Conservation (phyloP, 768 basidiomycete genomes). For the Psilocybe cyanescens region DNA sequence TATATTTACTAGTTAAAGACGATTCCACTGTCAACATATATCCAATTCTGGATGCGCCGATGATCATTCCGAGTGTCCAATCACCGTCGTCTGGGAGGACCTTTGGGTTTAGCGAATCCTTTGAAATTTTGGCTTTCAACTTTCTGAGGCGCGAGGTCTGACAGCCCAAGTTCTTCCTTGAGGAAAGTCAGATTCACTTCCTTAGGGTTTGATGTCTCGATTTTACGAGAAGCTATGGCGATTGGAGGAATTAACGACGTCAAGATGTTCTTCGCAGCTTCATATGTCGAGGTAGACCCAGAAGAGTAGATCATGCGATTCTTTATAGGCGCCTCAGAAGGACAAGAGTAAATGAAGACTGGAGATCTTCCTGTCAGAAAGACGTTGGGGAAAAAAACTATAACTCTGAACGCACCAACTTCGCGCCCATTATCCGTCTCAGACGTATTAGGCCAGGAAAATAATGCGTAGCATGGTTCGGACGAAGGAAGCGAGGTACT, state of each 20-base stretch:
- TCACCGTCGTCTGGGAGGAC: conserved; percentile 53
- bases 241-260: conserved; percentile 43
- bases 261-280: conserved; percentile 56
- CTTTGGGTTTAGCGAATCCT: conserved; percentile 71
- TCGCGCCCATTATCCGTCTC: conserved; percentile 50
- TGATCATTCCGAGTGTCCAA: not conserved
- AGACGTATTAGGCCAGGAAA: conserved; percentile 60
- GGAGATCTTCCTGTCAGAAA: not conserved
- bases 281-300: conserved; percentile 59
- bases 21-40: not conserved
- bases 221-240: conserved; percentile 56
- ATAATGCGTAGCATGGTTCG: conserved; percentile 72
- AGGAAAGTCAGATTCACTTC: conserved; percentile 74
- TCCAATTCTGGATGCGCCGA: not conserved
- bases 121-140: conserved; percentile 32
- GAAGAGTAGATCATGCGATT: conserved; percentile 90
- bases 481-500: conserved; percentile 52
- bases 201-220: conserved; percentile 81
- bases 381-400: not conserved
- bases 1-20: not conserved
- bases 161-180: conserved; percentile 55
- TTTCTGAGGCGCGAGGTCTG: conserved; percentile 9
- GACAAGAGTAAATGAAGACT: conserved; percentile 96
- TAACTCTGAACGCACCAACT: conserved; percentile 49
- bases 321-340: conserved; percentile 78